Base-by-base conservation (phyloP, 1,284 basidiomycete genomes). In the Heterobasidion occidentale region DNA sequence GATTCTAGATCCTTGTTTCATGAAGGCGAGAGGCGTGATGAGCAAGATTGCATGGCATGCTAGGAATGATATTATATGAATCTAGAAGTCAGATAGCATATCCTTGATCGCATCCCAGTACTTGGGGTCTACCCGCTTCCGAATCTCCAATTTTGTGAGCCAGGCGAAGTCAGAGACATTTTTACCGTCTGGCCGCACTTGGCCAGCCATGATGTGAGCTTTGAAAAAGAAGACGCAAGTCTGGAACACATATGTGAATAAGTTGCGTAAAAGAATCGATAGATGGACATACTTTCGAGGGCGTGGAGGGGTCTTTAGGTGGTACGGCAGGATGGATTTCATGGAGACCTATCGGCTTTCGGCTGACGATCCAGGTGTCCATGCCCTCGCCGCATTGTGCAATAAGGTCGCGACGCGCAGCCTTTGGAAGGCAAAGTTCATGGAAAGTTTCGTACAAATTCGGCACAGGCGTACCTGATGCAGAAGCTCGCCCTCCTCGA, bases 121-220 rank as follows among this genome's bases (percentile, higher is more conserved):
- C 57, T 78, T 70, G 59, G 70, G 66, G 52, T 82, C 76, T 35
- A 91, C 83, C 48, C 77, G 77, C 46, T 79, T 71, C 67, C 84
- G 73, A 53, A 94, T 85, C 75, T 95, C 92, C 68, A 93, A 81
- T 71, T 92, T 92, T 56, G 92, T 94, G 60, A 94, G 76, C 92
- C 92, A 95, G 19, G 89, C 91, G 73, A 92, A 94, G 63, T 92
- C 90, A 52, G 76, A 74, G 56, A 88, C 74, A 55, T 70, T 70
- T 61, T 78, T 72, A 38, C 73, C 70, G 54, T 80, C 70, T 19
- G 83, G 83, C 36, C 71, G 74, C 27, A 80, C 81, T 68, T 92
- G 90, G 12, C 90, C 91, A 4, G 88, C 82, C 66, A 93, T 77
- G 55, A 93, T 88, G 64, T 92, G 89, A 27, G 80, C 88, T 68